Evolutionary conservation across 148 eudicot species (phyloP).

Genomic region (Suaeda aralocaspica): DNA sequence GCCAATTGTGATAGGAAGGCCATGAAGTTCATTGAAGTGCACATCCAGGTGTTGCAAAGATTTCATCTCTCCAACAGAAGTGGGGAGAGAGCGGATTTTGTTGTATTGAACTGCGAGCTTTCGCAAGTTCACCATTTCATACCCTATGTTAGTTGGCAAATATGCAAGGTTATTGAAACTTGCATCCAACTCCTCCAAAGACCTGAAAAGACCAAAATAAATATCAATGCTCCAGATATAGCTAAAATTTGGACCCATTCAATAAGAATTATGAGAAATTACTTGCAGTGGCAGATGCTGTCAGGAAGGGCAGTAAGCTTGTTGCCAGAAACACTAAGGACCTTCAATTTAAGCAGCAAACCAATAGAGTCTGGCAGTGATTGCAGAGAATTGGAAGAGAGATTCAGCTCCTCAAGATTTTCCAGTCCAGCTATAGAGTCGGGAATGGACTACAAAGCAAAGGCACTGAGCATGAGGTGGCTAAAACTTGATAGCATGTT

Average conservation of each 20-base stretch:
- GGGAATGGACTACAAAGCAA: conserved; percentile 60
- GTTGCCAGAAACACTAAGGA: conserved; percentile 80
- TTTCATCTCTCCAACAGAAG: conserved; percentile 77
- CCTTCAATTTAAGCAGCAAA: conserved; percentile 57
- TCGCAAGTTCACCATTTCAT: conserved; percentile 54
- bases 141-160: conserved; percentile 85
- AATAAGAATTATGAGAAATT: conserved; percentile 14
- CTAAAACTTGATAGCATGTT: not conserved
- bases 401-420: conserved; percentile 76
- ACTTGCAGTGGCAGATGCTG: conserved; percentile 88
- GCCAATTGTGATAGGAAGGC: conserved; percentile 66
- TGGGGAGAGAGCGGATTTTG: conserved; percentile 86
- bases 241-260: not conserved
- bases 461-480: not conserved
- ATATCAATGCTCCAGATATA: not conserved
- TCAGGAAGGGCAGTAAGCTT: conserved; percentile 82
- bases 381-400: conserved; percentile 69
- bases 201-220: conserved; percentile 39
- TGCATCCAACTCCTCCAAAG: conserved; percentile 74
- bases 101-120: conserved; percentile 61
- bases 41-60: conserved; percentile 59
- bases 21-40: conserved; percentile 88
- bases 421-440: conserved; percentile 82
- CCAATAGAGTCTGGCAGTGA: conserved; percentile 91
- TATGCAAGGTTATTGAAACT: conserved; percentile 78